Evolutionary conservation across 441 rosid species (phyloP), one percentile per base, ranked within the genome.

Genomic region (Pelargonium fulgidum): DNA sequence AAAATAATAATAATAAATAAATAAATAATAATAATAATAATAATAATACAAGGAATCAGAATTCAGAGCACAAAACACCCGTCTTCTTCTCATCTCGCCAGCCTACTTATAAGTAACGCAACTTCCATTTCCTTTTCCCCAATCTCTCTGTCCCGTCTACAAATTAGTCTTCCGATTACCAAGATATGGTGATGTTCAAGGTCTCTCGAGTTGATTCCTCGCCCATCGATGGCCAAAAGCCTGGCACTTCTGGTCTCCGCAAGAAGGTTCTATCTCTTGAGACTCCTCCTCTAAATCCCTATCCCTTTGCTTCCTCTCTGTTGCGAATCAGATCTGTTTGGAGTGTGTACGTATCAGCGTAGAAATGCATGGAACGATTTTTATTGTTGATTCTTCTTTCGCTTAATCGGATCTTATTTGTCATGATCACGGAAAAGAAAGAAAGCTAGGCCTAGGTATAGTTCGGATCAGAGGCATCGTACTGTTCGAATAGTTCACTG

Each of bases 221-320:
- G 36, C 93, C 99, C 8, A 67, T 86, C 73, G 95, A 88, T 44
- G 97, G 92, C 82, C 97, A 93, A 86, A 93, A 93, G 76, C 96
- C 97, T 0, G 99, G 96, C 20, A 94, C 99, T 19, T 94, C 99
- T 69, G 96, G 99, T 61, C 99, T 93, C 68, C 99, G 97, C 76
- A 93, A 93, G 91, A 93, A 91, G 99, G 99, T 88, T 68, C 68
- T 41, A 29, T 24, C 50, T 19, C 19, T 0, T 26, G 45, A 6
- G 7, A 41, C 11, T 41, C 45, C 9, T 6, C 3, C 59, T 14
- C 20, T 52, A 17, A n/a, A 3, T 14, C 59, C 14, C 20, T 14
- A 2, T 4, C 59, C 8, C 0, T 52, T 52, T 9, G 17, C 20
- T 45, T 8, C 36, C 14, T 29, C 10, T 48, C 7, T 20, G 0